Evolutionary conservation across 2,329 filamentous ascomycete genomes (phyloP).

Genomic region (Capronia epimyces): DNA sequence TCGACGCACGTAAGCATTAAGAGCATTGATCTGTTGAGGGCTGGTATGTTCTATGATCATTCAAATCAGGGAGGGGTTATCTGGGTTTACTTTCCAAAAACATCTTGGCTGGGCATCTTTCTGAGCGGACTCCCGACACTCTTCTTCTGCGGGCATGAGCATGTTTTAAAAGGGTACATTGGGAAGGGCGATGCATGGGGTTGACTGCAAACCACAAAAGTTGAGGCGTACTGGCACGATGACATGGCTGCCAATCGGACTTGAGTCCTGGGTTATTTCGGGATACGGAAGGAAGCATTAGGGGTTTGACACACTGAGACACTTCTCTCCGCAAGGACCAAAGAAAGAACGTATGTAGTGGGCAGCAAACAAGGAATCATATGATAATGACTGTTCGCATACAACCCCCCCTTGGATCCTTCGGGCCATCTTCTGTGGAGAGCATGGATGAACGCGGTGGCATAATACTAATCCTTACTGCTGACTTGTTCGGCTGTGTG

Average conservation of each 20-base stretch:
- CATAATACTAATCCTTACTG: no score
- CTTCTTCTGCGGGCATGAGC: neutral
- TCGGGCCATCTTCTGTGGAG: no score
- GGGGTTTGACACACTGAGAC: neutral
- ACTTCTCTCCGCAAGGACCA: neutral
- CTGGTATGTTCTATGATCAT: neutral
- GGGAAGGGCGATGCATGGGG: no score
- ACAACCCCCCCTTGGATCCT: no score
- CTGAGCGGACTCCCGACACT: neutral
- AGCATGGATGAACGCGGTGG: neutral
- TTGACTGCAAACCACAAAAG: neutral
- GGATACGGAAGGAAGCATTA: neutral
- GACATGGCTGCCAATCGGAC: neutral
- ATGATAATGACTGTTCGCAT: no score
- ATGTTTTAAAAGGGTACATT: no score
- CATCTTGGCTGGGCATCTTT: neutral
- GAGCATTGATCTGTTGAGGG: neutral
- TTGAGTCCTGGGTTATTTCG: neutral
- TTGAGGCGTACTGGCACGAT: neutral
- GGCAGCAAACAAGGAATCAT: no score
- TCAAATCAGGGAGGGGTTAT: neutral
- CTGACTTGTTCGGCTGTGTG: no score
- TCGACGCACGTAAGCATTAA: slow-evolving; percentile 8
- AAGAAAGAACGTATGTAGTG: no score
- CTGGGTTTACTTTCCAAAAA: neutral